Base-by-base conservation (phyloP, 23 red algal species). In the Gracilaria gracilis region DNA sequence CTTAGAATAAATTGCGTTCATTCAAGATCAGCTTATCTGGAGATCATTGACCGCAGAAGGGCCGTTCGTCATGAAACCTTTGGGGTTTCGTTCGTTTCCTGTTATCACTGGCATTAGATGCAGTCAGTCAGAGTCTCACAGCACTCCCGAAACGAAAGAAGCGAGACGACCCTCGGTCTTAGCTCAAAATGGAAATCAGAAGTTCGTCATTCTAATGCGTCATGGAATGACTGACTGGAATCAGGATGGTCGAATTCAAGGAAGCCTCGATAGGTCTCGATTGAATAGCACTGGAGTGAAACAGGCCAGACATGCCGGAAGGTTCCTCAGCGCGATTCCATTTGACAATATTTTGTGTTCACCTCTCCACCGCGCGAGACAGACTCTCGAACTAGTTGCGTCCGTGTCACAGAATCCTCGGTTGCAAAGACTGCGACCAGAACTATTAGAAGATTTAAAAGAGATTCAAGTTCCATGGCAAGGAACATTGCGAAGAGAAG, bases 151-250 rank as follows among this genome's bases (percentile, higher is more conserved):
- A 77, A 46, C 38, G 16, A 77, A 11, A 49, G 40, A 51, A 77
- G 72, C 36, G 20, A 46, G 72, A 50, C 35, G 72, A 51, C 72
- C 72, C 46, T 77, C 42, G 15, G 46, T 50, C 14, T 34, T 42
- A 28, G 25, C 46, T 23, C 31, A 50, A 50, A 77, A 50, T 59
- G 42, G 69, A 54, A 55, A 46, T 20, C 73, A 59, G 37, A 44
- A 38, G 24, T 73, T 67, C 33, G 82, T 93, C 42, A 67, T 93
- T 48, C 81, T 93, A 14, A 69, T 93, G 72, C 90, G 90, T 46
- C 90, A 93, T 79, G 90, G 90, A 73, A 85, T 86, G 90, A 93
- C 90, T 33, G 77, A 93, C 67, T 93, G 90, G 90, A 93, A 93
- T 81, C 69, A 62, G 33, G 81, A 62, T 19, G 90, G 90, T 85